Evolutionary conservation across 345 rosid genomes (phyloP), one percentile per base, ranked within the genome.

Genomic region (Diplotaxis tenuifolia): DNA sequence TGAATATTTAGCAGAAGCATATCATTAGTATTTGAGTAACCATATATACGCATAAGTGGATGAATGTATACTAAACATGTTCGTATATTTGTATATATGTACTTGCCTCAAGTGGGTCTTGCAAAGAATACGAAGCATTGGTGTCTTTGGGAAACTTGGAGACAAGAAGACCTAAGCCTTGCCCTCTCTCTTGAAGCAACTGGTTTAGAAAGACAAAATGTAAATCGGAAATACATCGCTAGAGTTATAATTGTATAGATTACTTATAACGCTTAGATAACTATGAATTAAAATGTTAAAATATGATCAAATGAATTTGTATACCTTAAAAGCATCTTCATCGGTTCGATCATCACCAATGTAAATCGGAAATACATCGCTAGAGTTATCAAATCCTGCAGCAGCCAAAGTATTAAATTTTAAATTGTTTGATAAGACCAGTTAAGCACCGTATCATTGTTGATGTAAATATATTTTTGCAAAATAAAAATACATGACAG

Each of bases 261-360:
- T 25, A 25, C 28, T 25, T 25, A 3, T 18, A 10, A 20, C 0
- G 9, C 9, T 25, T 0, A 18, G 23, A 15, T 20, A 57, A n/a
- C n/a, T n/a, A n/a, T n/a, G n/a, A n/a, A 14, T 9, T 1, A 40
- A 6, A 5, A 9, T 21, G 12, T 21, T 23, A 18, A 21, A 38
- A 52, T 11, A 25, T 70, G 18, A 75, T n/a, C n/a, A n/a, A 21
- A 36, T 64, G 4, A 47, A 47, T 67, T 59, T 4, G 25, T 79
- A 69, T 86, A 95, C 99, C 98, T 90, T 90, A 72, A 95, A 95
- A 52, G 99, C 99, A 72, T 95, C 99, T 73, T 95, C 99, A 16
- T 95, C 99, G 0, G 96, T 95, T 22, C 83, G 79, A 78, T 95
- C 99, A 63, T 95, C 99, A 0, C 99, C 99, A 15, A 95, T 95